Conservation (phyloP, 2,329 filamentous ascomycete species). For the Mollisia scopiformis region DNA sequence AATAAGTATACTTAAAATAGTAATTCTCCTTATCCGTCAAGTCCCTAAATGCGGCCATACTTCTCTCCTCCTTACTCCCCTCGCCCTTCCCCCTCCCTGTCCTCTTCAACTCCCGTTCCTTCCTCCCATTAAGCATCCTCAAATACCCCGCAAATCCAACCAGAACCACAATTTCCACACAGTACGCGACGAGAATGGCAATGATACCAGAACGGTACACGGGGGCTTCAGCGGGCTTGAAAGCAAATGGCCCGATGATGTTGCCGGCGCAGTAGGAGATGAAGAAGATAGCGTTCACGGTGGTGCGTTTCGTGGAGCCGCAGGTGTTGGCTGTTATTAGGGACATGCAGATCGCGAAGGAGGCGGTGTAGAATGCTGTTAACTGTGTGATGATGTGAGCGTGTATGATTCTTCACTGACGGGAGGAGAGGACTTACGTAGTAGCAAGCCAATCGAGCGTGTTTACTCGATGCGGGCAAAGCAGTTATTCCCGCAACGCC, state of each 20-base stretch:
- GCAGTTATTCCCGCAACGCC: too few species aligned
- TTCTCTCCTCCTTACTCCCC: constrained; percentile 39
- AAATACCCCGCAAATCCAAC: constrained; percentile 34
- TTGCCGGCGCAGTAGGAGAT: constrained; percentile 55
- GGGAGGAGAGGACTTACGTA: too few species aligned
- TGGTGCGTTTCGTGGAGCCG: constrained; percentile 51
- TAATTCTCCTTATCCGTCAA: constrained; percentile 21
- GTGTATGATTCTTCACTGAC: too few species aligned
- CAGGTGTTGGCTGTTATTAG: constrained; percentile 28
- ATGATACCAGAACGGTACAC: constrained; percentile 35
- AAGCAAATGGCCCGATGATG: constrained; percentile 59
- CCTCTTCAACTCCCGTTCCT: constrained; percentile 37
- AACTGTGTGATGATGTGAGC: not conserved
- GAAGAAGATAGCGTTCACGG: constrained; percentile 48
- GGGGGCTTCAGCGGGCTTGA: constrained; percentile 51
- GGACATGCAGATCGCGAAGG: not conserved
- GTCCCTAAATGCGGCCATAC: constrained; percentile 26
- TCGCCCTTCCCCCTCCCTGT: too few species aligned
- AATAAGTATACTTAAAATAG: constrained; percentile 15
- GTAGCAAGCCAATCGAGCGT: too few species aligned
- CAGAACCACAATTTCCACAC: constrained; percentile 9
- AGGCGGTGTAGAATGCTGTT: constrained; percentile 1
- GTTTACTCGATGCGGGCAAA: too few species aligned
- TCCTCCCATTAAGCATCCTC: too few species aligned
- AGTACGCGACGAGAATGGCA: constrained; percentile 9